Conservation (phyloP, 2,329 filamentous ascomycete genomes). For the Aspergillus japonicus region DNA sequence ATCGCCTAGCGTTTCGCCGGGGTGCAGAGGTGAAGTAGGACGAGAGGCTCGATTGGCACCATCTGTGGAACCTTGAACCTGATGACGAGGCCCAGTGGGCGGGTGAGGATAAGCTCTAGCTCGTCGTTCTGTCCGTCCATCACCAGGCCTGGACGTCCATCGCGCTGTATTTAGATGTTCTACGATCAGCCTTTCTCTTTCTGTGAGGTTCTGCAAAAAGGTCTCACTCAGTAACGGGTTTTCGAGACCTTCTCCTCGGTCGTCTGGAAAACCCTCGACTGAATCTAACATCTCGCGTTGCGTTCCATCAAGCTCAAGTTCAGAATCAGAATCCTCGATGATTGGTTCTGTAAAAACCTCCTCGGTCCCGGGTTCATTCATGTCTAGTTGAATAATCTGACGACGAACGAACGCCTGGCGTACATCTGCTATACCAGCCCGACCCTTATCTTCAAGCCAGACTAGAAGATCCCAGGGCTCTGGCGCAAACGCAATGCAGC, state of each 20-base stretch:
- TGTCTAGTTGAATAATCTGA: slow-evolving; percentile 43
- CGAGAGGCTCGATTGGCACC: slow-evolving; percentile 30
- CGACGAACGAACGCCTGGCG: slow-evolving; percentile 47
- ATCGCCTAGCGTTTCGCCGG: slow-evolving; percentile 31
- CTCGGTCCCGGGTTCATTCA: slow-evolving; percentile 34
- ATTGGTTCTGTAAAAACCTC: slow-evolving; percentile 34
- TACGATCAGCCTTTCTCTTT: slow-evolving; percentile 45
- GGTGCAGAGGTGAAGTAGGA: slow-evolving; percentile 34
- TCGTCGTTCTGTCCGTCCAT: slow-evolving; percentile 30
- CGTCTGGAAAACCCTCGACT: slow-evolving; percentile 25
- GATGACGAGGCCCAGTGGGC: slow-evolving; percentile 27
- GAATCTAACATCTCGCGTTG: slow-evolving; percentile 27
- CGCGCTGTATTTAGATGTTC: slow-evolving; percentile 45
- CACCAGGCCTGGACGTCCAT: slow-evolving; percentile 37
- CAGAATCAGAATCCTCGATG: slow-evolving; percentile 27
- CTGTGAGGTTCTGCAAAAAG: slow-evolving; percentile 39
- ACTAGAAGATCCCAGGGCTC: slow-evolving; percentile 86
- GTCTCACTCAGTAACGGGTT: slow-evolving; percentile 35
- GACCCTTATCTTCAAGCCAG: slow-evolving; percentile 81
- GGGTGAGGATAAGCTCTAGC: slow-evolving; percentile 30
- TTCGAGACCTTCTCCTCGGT: slow-evolving; percentile 23
- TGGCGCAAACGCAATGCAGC: slow-evolving; percentile 89
- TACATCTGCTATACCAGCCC: slow-evolving; percentile 49
- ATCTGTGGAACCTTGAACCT: slow-evolving; percentile 32
- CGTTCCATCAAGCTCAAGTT: slow-evolving; percentile 25